Percentiles rank a stretch among this genome's conserved stretches.
Conservation (phyloP, 2,329 filamentous ascomycete species). For the Myotisia sp. region DNA sequence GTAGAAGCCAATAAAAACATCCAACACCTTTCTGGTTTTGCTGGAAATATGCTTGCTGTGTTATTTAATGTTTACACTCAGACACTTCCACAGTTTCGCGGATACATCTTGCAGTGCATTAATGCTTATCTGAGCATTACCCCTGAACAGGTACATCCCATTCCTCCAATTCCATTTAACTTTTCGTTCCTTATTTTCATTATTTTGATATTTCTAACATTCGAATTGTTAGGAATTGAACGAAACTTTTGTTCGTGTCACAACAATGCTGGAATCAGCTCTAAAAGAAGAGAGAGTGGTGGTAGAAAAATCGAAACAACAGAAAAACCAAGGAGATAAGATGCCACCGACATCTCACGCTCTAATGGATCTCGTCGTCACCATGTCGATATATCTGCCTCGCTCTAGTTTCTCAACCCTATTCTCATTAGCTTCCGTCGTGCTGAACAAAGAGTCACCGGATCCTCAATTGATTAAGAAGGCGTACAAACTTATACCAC, state of each 20-base stretch:
- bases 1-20: constrained; percentile 64
- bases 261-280: constrained; percentile 63
- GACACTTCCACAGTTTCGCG: constrained; percentile 81
- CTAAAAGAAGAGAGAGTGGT: constrained; percentile 51
- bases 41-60: constrained; percentile 82
- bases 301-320: constrained; percentile 48
- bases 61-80: constrained; percentile 99
- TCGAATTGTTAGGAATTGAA: constrained; percentile 48
- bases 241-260: constrained; percentile 78
- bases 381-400: constrained; percentile 85
- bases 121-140: constrained; percentile 89
- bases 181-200: neutral
- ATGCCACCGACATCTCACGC: constrained; percentile 91
- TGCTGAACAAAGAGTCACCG: constrained; percentile 51
- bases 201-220: constrained; percentile 9
- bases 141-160: constrained; percentile 45
- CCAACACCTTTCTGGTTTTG: constrained; percentile 61
- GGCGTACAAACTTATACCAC: constrained; percentile 92
- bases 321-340: constrained; percentile 48
- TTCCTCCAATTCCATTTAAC: constrained; percentile 18
- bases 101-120: constrained; percentile 83
- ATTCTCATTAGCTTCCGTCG: constrained; percentile 71
- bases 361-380: constrained; percentile 90
- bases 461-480: constrained; percentile 97
- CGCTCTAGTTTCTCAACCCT: constrained; percentile 69